A percentile compares a stretch with the other conserved stretches of the same genome.
Evolutionary conservation across 192 early-diverging fungal species (phyloP).

Genomic region (Coemansia umbellata): DNA sequence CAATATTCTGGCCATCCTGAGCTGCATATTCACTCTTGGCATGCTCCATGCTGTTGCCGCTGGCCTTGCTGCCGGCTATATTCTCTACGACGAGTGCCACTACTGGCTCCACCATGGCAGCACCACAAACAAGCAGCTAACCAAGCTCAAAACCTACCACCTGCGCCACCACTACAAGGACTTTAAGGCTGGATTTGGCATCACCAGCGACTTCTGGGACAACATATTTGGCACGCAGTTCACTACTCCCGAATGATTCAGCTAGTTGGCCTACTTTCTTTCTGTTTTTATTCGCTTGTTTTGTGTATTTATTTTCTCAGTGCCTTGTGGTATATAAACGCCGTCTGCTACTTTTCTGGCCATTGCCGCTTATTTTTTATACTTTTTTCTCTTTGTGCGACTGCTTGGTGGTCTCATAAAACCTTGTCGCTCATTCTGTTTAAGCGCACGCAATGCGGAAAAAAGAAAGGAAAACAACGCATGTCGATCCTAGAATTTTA

Average conservation of each 20-base stretch:
- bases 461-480: too few species aligned
- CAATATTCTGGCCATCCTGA: constrained; percentile 58
- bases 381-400: too few species aligned
- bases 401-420: too few species aligned
- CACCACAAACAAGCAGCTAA: constrained; percentile 66
- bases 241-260: constrained; percentile 8
- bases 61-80: constrained; percentile 76
- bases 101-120: constrained; percentile 94
- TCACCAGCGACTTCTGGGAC: constrained; percentile 91
- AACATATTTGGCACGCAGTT: constrained; percentile 67
- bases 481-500: too few species aligned
- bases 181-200: constrained; percentile 81
- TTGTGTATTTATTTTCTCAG: background rate
- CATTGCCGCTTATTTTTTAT: too few species aligned
- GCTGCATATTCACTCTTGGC: constrained; percentile 57
- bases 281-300: background rate
- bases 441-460: too few species aligned
- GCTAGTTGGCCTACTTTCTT: background rate
- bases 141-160: constrained; percentile 91
- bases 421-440: too few species aligned
- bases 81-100: constrained; percentile 90
- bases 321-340: too few species aligned
- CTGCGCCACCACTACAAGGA: constrained; percentile 95
- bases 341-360: background rate
- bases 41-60: constrained; percentile 67